These are phyloP conservation scores for Udeniomyces megalosporus DNA, from an alignment of 768 basidiomycete genomes.

Conservation along the genomic window DNA sequence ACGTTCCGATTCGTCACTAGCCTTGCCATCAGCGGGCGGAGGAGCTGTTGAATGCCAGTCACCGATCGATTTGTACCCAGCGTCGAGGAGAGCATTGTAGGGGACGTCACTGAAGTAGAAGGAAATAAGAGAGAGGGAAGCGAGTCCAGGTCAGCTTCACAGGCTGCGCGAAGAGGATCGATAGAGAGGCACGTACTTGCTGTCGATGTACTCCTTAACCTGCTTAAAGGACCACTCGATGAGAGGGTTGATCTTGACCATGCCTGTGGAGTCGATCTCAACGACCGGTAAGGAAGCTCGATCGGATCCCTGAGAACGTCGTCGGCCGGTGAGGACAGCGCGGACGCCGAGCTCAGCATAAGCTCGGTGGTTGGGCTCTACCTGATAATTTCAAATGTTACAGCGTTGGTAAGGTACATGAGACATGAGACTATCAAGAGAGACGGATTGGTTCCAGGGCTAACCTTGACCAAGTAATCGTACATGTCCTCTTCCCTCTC, in stretches of 20 bases:
- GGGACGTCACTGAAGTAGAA: constrained; percentile 44
- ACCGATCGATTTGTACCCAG: constrained; percentile 89
- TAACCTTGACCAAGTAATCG: constrained; percentile 80
- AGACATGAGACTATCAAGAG: too few relatives aligned
- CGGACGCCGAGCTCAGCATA: constrained; percentile 63
- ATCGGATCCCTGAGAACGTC: constrained; percentile 84
- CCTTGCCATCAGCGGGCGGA: constrained; percentile 24
- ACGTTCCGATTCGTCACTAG: constrained; percentile 44
- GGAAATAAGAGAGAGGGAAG: neutral
- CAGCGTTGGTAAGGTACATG: neutral
- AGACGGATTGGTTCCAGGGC: constrained; percentile 18
- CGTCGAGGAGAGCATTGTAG: constrained; percentile 65
- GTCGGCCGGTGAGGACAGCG: constrained; percentile 85
- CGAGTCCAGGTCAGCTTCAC: neutral
- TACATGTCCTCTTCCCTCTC: constrained; percentile 71
- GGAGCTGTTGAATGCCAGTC: constrained; percentile 88
- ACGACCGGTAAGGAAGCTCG: constrained; percentile 65
- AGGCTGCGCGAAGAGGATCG: neutral
- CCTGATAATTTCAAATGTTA: constrained; percentile 35
- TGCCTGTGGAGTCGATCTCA: constrained; percentile 74
- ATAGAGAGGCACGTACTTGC: constrained; percentile 35
- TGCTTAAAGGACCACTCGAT: constrained; percentile 70
- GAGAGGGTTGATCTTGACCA: constrained; percentile 88
- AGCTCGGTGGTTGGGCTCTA: constrained; percentile 79
- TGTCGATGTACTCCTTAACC: constrained; percentile 69